phyloP scores from a whole-genome alignment of 2,329 filamentous ascomycete species.

The Aspergillus neotritici region DNA sequence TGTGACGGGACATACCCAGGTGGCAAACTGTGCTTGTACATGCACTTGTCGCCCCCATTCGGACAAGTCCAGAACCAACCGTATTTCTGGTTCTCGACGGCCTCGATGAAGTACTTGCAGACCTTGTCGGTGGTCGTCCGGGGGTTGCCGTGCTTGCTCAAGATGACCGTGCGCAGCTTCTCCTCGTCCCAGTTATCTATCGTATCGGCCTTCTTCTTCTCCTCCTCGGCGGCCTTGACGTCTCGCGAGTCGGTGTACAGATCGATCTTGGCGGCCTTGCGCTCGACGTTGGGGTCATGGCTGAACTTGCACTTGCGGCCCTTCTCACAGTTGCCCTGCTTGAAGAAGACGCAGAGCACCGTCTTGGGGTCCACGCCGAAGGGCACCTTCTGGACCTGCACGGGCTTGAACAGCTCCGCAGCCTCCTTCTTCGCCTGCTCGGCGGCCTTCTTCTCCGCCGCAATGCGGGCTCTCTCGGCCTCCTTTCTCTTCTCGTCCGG shows the following conservation, averaged over 20 bases:
- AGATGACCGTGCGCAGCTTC: slow-evolving; percentile 80
- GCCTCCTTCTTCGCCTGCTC: slow-evolving; percentile 77
- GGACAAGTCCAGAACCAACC: slow-evolving; percentile 99
- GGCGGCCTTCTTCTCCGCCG: slow-evolving; percentile 85
- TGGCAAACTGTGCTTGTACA: slow-evolving; percentile 93
- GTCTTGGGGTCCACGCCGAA: slow-evolving; percentile 99
- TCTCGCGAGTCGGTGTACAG: slow-evolving; percentile 80
- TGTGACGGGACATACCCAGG: slow-evolving; percentile 67
- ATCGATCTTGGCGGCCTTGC: slow-evolving; percentile 87
- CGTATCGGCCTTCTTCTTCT: slow-evolving; percentile 76
- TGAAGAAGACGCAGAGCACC: slow-evolving; percentile 91
- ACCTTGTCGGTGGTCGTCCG: slow-evolving; percentile 95
- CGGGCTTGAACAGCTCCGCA: slow-evolving; percentile 78
- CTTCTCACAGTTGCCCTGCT: slow-evolving; percentile 96
- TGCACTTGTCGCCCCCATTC: slow-evolving; percentile 95
- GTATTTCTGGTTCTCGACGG: slow-evolving; percentile 97
- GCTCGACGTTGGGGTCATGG: slow-evolving; percentile 81
- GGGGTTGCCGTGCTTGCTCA: slow-evolving; percentile 97
- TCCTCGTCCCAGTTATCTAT: slow-evolving; percentile 98
- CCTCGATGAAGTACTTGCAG: slow-evolving; percentile 97
- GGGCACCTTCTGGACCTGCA: slow-evolving; percentile 94
- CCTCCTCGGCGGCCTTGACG: slow-evolving; percentile 60
- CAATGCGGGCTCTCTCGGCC: slow-evolving; percentile 59
- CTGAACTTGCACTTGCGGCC: slow-evolving; percentile 97
- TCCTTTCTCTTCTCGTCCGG: slow-evolving; percentile 80